These are phyloP conservation scores for Rhizomucor pusillus DNA, from an alignment of 371 early-diverging fungal genomes.

Conservation along the genomic window DNA sequence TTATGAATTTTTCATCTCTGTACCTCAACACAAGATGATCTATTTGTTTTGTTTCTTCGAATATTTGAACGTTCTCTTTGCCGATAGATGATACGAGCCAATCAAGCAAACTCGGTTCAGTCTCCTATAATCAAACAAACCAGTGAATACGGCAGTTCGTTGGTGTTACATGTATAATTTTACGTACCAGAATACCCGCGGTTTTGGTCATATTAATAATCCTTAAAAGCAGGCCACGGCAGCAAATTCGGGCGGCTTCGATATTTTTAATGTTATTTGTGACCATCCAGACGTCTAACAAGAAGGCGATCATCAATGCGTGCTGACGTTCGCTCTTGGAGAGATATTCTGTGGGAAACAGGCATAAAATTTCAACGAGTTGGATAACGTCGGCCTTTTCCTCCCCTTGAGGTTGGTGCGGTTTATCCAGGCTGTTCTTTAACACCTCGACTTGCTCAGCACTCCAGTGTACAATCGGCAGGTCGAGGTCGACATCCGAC, in stretches of 20 bases:
- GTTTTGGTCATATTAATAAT: conserved; percentile 34
- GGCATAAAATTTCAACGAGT: conserved; percentile 29
- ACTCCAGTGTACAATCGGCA: too few relatives aligned
- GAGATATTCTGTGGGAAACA: conserved; percentile 56
- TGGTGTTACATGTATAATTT: neutral
- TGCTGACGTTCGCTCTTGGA: conserved; percentile 46
- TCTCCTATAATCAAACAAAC: conserved; percentile 10
- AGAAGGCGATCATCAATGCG: conserved; percentile 30
- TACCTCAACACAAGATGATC: conserved; percentile 5
- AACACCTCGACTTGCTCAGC: too few relatives aligned
- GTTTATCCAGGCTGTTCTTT: neutral
- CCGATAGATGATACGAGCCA: conserved; percentile 1
- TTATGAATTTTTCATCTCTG: too few relatives aligned
- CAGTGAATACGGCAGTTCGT: neutral
- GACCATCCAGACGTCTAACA: conserved; percentile 42
- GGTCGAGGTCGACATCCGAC: too few relatives aligned
- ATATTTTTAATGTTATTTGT: conserved; percentile 17
- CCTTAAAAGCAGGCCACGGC: conserved; percentile 33
- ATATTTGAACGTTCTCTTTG: neutral
- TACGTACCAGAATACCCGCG: conserved; percentile 46
- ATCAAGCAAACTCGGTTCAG: conserved; percentile 9
- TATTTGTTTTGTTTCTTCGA: conserved; percentile 1
- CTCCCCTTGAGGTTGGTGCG: neutral
- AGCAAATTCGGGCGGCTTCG: conserved; percentile 18
- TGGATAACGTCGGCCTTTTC: conserved; percentile 11